Percentiles rank a stretch among this genome's conserved stretches.
Conservation (phyloP, 2,329 filamentous ascomycete genomes). For the Aspergillus sp. region DNA sequence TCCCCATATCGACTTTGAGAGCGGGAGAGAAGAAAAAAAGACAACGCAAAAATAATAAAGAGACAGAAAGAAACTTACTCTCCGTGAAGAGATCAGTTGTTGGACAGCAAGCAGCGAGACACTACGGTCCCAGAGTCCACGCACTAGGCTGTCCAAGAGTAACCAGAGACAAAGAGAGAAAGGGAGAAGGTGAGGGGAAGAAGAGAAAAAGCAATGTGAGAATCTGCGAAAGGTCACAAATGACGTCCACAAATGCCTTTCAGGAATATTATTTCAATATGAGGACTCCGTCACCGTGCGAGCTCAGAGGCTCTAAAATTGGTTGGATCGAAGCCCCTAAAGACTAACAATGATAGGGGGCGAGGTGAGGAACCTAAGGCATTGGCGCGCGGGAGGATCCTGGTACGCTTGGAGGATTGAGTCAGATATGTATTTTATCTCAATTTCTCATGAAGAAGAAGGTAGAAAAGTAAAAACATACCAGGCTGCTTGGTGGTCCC, state of each 20-base stretch:
- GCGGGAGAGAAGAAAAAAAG: no score
- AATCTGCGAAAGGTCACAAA: no score
- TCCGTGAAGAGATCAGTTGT: neutral
- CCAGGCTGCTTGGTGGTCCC: neutral
- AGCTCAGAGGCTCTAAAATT: neutral
- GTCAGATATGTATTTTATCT: neutral
- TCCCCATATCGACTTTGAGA: no score
- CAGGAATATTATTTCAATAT: neutral
- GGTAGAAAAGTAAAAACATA: neutral
- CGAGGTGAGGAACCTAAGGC: neutral
- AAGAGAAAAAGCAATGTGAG: neutral
- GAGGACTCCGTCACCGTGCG: neutral
- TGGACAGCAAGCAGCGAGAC: neutral
- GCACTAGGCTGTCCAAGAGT: neutral
- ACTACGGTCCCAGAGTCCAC: neutral
- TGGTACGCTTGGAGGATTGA: neutral
- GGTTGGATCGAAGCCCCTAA: neutral
- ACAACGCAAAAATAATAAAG: neutral
- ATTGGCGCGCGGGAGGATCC: neutral
- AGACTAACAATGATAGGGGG: neutral
- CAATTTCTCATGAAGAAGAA: neutral
- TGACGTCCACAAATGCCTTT: no score
- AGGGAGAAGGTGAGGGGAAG: neutral
- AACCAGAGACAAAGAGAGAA: constrained; percentile 1
- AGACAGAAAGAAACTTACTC: neutral